Evolutionary conservation across 2,329 filamentous ascomycete genomes (phyloP), one percentile per base, ranked within the genome.

Genomic region (Aspergillus vadensis): DNA sequence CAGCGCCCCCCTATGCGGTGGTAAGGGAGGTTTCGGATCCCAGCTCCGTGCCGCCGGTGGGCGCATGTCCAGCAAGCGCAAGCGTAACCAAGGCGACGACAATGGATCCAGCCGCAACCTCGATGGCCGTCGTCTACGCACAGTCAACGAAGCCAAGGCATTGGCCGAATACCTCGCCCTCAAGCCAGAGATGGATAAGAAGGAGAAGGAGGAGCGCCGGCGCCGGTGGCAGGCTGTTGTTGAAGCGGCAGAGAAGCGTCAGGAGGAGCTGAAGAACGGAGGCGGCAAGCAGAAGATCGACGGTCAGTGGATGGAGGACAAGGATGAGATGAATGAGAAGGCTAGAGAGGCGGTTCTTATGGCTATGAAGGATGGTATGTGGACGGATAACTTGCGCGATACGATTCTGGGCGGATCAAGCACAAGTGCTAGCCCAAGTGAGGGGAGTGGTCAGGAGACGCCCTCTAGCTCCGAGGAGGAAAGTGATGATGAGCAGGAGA

Each of bases 1-100:
- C 30, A 89, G 88, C 6, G 82, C 89, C 1, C 90, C 90, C 5
- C 80, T 97, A 41, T 91, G 89, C 68, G 95, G 96, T 80, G 96
- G 96, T 74, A 99, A 99, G 75, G 95, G 95, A 77, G 95, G 95
- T 71, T 99, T 99, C 74, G 95, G 95, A 57, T 98, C 94, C 1
- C 96, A 99, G 76, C 87, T 99, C 39, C 91, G 96, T 72, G 95
- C 96, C 0, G 95, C 95, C 3, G 95, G 96, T 73, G 95, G 96
- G 43, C 94, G 96, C 80, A 99, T 99, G 95, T 96, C 92, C 2
- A 94, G 91, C n/a, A 87, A 88, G 68, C 96, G 96, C 81, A 95
- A 94, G 83, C 89, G 89, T 71, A 89, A 89, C 58, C 87, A 91
- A 69, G 88, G 87, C 56, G 92, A 96, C 39, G 88, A 92, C 63